Evolutionary conservation across 2,329 filamentous ascomycete species (phyloP), one percentile per base, ranked within the genome.

Genomic region (Hortaea sp.): DNA sequence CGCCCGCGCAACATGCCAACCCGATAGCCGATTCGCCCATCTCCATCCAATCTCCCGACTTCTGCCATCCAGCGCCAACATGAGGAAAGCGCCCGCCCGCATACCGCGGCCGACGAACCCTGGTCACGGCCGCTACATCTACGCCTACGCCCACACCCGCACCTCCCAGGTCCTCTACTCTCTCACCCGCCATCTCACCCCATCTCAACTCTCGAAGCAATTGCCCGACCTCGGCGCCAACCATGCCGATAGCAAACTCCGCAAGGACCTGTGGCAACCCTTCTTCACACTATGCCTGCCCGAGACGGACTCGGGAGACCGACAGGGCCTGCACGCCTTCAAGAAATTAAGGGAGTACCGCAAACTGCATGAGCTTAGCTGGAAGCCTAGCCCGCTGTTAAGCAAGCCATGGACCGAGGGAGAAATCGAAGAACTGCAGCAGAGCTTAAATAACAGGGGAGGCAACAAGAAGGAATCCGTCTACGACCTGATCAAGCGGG

Each of bases 141-240:
- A 78, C 62, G 72, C 75, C 58, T 83, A 80, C 65, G 71, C 72
- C 57, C 73, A 82, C 61, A 67, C 78, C 54, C 71, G 72, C 51
- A 81, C 79, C 32, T 79, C 81, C 49, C 79, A 82, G 63, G 74
- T 82, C 53, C 66, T 82, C 45, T 82, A 82, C 63, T 81, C 79
- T 20, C 64, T 82, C 52, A 72, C 71, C 37, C 71, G 74, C 10
- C 11, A 10, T 7, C 37, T 39, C 10, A 39, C 7, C 7, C 10
- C 13, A 10, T n/a, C 67, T 63, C 70, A 66, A 53, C 63, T 72
- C 41, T 64, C 81, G 49, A 69, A 70, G 29, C 79, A 82, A 66
- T 67, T 82, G 29, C 64, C 79, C 51, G 81, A 76, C 64, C 72
- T 79, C 41, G 79, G 79, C 65, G 82, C 82, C 59, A 80, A 82